Base-by-base conservation (phyloP, 2,329 filamentous ascomycete genomes). In the Grosmannia penicillata region DNA sequence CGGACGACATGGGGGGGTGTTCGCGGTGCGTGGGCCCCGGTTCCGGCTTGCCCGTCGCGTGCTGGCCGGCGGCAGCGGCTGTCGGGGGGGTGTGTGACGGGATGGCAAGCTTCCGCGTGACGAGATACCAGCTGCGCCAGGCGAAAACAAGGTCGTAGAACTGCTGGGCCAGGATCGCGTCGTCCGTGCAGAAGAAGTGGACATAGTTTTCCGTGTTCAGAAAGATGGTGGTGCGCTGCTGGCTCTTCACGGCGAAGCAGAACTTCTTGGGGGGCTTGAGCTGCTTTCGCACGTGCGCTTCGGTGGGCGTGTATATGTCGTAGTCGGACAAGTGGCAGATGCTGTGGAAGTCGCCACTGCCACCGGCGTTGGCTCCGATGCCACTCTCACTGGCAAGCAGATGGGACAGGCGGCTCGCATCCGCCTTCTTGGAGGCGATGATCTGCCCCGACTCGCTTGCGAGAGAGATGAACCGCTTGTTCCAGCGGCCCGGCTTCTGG, bases 71-170 rank as follows among this genome's bases (percentile, higher is more conserved):
- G 21, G 2, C 25, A 17, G 33, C 27, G 4, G 33, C 34, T 25
- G 24, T 6, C 11, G 8, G 13, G 19, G n/a, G 6, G 27, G 15
- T 30, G 8, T 2, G 18, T 14, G 6, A 14, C 47, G 50, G 15
- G 50, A 49, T 40, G 54, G 58, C 27, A 50, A 55, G 74, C 52
- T 79, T 70, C 43, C 76, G 75, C 48, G 83, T 78, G 31, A 84
- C 80, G 8, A 95, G 61, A 51, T 94, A 94, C 85, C 86, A 94
- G 56, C 83, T 93, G 42, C 89, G 74, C 87, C 87, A 95, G 28
- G 61, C 62, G 44, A 94, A 85, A 2, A 93, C 68, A 19, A 70
- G 68, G 14, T 70, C 64, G 50, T 81, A 77, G 59, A 89, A 94
- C 13, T 63, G 60, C n/a, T 70, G 66, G 1, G 82, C 83, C 1